Conservation (phyloP, 1,284 basidiomycete species). For the Cryptococcus deneoformans region DNA sequence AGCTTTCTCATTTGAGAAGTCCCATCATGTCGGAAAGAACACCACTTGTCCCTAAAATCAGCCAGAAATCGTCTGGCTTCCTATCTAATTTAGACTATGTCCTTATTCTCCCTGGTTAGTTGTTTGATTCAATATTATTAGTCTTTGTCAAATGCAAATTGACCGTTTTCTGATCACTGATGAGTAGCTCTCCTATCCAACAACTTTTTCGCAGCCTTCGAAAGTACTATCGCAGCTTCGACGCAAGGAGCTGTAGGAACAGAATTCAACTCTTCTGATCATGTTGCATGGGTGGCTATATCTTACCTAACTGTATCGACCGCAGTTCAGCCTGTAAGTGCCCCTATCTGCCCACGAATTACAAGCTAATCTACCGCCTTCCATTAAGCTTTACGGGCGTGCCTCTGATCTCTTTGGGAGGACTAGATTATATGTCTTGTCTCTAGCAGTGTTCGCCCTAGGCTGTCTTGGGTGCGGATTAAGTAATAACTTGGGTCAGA, state of each 20-base stretch:
- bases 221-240: conserved; percentile 27
- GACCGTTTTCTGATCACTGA: background rate
- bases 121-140: background rate
- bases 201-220: conserved; percentile 22
- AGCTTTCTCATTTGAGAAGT: no score
- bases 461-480: conserved; percentile 22
- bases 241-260: conserved; percentile 21
- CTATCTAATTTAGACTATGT: conserved; percentile 7
- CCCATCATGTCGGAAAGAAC: background rate
- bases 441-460: conserved; percentile 14
- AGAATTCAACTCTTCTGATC: conserved; percentile 16
- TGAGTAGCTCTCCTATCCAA: conserved; percentile 16
- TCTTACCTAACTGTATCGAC: conserved; percentile 23
- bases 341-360: background rate
- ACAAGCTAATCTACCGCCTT: background rate
- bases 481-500: conserved; percentile 15
- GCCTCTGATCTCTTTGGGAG: conserved; percentile 23
- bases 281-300: conserved; percentile 26
- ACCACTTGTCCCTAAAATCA: background rate
- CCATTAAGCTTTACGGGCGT: conserved; percentile 17
- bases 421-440: conserved; percentile 19
- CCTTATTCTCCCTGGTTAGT: conserved; percentile 8
- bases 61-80: background rate
- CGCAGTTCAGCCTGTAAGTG: conserved; percentile 22
- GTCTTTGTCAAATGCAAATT: background rate